Percentiles rank a stretch among this genome's conserved stretches.
Conservation (phyloP, 2,329 filamentous ascomycete genomes). For the Chrysosporium queenslandicum region DNA sequence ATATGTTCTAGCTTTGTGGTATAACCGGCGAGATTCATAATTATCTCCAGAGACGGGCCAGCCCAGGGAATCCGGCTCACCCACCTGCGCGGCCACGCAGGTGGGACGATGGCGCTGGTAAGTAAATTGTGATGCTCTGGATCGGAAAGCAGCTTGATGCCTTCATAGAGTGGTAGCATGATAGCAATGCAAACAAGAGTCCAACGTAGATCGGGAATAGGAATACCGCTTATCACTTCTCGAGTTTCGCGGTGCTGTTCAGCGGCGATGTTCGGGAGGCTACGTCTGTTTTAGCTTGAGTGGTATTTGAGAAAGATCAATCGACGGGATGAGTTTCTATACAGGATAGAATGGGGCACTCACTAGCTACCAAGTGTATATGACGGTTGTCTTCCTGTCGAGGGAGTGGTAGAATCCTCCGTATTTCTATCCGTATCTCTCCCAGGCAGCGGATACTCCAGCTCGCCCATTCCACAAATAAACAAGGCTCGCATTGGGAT, state of each 20-base stretch:
- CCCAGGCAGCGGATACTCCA: slow-evolving; percentile 29
- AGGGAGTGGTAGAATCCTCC: not conserved
- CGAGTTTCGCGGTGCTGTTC: slow-evolving; percentile 30
- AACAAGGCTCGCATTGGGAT: slow-evolving; percentile 34
- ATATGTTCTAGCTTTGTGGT: slow-evolving; percentile 33
- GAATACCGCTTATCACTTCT: slow-evolving; percentile 23
- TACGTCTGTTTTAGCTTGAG: slow-evolving; percentile 14
- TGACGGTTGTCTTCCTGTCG: slow-evolving; percentile 2
- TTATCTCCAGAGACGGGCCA: slow-evolving; percentile 24
- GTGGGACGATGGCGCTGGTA: slow-evolving; percentile 25
- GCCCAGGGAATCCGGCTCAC: slow-evolving; percentile 27
- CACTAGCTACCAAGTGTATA: slow-evolving; percentile 29
- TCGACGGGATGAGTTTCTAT: no score
- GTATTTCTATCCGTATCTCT: not conserved
- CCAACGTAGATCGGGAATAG: slow-evolving; percentile 28
- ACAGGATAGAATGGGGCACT: no score
- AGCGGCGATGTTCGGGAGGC: slow-evolving; percentile 26
- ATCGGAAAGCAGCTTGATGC: slow-evolving; percentile 25
- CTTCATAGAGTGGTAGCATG: slow-evolving; percentile 29
- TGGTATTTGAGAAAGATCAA: not conserved
- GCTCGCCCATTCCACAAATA: slow-evolving; percentile 27
- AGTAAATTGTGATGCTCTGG: slow-evolving; percentile 21
- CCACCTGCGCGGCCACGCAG: slow-evolving; percentile 29
- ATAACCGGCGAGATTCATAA: slow-evolving; percentile 27
- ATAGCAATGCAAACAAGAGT: slow-evolving; percentile 31